These are phyloP conservation scores for Trapa incisa DNA, from an alignment of 345 rosid genomes.

Conservation along the genomic window DNA sequence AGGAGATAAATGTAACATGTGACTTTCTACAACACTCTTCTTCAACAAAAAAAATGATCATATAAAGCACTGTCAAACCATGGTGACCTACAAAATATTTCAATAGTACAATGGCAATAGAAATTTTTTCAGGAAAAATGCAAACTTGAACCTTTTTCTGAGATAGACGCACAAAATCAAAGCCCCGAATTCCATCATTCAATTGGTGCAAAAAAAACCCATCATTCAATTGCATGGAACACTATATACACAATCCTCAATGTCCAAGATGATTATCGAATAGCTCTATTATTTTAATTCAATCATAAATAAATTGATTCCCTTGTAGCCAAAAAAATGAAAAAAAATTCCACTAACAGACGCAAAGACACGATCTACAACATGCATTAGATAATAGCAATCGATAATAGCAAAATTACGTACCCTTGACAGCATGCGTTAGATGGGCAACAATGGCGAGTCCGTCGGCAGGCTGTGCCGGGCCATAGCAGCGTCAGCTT, in stretches of 20 bases:
- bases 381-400: no score
- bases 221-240: background rate
- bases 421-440: conserved; percentile 88
- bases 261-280: background rate
- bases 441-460: conserved; percentile 71
- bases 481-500: conserved; percentile 79
- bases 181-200: background rate
- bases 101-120: background rate
- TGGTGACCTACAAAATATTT: background rate
- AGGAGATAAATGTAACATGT: conserved; percentile 2
- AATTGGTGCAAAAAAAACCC: no score
- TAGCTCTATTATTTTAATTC: background rate
- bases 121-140: background rate
- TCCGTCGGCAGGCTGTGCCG: conserved; percentile 54
- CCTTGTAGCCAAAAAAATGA: no score
- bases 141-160: background rate
- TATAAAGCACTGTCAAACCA: background rate
- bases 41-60: background rate
- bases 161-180: background rate
- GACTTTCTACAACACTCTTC: conserved; percentile 9
- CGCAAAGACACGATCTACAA: background rate
- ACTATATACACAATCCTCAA: background rate
- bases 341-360: background rate
- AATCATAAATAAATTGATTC: background rate
- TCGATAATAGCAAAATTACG: background rate